Evolutionary conservation across 2,329 filamentous ascomycete species (phyloP).

Genomic region (Colletotrichum trifolii): DNA sequence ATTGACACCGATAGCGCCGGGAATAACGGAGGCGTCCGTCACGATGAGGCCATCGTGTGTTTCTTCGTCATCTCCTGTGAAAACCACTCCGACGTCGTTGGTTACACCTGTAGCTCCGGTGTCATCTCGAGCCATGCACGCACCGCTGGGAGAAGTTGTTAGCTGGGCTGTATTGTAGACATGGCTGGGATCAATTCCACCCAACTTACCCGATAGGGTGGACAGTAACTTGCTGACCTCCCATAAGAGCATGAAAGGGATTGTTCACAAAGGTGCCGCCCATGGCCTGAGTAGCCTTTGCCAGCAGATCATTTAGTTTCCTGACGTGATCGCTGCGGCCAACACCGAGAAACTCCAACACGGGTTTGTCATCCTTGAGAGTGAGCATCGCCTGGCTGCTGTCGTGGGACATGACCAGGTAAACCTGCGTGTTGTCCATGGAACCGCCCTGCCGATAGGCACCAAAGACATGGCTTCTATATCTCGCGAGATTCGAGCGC

Average conservation of each 20-base stretch:
- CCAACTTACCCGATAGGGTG: conserved; percentile 72
- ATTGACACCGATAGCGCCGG: conserved; percentile 72
- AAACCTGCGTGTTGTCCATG: conserved; percentile 70
- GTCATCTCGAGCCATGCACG: conserved; percentile 70
- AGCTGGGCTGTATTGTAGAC: conserved; percentile 32
- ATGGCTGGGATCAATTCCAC: conserved; percentile 45
- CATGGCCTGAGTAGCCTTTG: conserved; percentile 65
- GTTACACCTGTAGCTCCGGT: conserved; percentile 68
- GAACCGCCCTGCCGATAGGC: conserved; percentile 67
- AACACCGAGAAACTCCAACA: conserved; percentile 69
- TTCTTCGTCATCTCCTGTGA: conserved; percentile 61
- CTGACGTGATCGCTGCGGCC: conserved; percentile 66
- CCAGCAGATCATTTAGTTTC: conserved; percentile 62
- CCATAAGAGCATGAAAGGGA: conserved; percentile 67
- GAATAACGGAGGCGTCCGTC: conserved; percentile 71
- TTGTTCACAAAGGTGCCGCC: conserved; percentile 70
- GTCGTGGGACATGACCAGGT: conserved; percentile 75
- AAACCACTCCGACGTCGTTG: conserved; percentile 71
- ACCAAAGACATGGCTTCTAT: conserved; percentile 66
- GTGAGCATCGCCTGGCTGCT: conserved; percentile 71
- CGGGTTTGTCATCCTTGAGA: conserved; percentile 68
- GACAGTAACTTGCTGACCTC: conserved; percentile 70
- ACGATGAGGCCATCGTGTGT: conserved; percentile 69
- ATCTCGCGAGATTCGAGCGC: conserved; percentile 58
- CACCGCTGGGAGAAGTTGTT: conserved; percentile 57